phyloP scores from a whole-genome alignment of 2,329 filamentous ascomycete species.

The Exophiala phaeomuriformis region DNA sequence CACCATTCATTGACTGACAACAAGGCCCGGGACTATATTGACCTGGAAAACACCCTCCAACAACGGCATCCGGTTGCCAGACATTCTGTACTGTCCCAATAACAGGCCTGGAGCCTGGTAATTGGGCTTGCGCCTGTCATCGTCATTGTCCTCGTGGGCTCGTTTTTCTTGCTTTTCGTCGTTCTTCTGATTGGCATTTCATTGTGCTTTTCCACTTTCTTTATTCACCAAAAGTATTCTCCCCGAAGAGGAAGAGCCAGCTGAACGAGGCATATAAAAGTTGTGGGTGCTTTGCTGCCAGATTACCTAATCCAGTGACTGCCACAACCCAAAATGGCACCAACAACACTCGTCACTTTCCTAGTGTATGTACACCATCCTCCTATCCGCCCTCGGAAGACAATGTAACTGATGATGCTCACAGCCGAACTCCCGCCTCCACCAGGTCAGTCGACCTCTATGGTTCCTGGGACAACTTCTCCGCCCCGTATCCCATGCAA shows the following conservation, averaged over 20 bases:
- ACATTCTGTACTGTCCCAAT: slow-evolving; percentile 2
- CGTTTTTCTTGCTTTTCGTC: neutral
- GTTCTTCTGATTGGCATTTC: neutral
- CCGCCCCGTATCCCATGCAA: slow-evolving; percentile 69
- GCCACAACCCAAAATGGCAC: slow-evolving; percentile 19
- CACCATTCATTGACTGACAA: neutral
- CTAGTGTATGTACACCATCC: slow-evolving; percentile 27
- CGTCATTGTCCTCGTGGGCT: neutral
- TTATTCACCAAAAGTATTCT: neutral
- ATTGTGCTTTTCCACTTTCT: neutral
- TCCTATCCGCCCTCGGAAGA: neutral
- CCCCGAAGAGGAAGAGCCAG: neutral
- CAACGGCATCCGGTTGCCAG: slow-evolving; percentile 3
- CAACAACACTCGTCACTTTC: slow-evolving; percentile 31
- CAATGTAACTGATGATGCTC: slow-evolving; percentile 21
- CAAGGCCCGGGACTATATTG: slow-evolving; percentile 11
- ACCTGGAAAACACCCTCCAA: slow-evolving; percentile 2
- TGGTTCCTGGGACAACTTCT: slow-evolving; percentile 95
- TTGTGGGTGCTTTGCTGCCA: neutral
- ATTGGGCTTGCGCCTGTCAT: neutral
- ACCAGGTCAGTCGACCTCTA: slow-evolving; percentile 64
- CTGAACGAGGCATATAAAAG: neutral
- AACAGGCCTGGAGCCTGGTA: slow-evolving; percentile 11
- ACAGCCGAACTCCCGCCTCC: slow-evolving; percentile 34
- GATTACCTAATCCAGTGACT: slow-evolving; percentile 6